phyloP scores from a whole-genome alignment of 73 alveolate genomes.

The Paraurostyla sp. region DNA sequence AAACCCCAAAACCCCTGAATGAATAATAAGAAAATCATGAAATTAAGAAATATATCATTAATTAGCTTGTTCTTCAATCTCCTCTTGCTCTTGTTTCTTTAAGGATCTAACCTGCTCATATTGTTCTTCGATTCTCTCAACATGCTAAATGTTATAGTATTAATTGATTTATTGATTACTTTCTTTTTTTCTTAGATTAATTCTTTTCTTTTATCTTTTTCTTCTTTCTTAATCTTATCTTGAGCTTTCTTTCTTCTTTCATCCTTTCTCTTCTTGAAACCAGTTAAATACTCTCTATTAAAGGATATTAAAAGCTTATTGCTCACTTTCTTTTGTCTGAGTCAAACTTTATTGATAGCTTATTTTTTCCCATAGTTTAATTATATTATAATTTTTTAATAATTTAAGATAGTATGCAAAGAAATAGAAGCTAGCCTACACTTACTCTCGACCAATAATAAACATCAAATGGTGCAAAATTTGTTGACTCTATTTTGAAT shows the following conservation, averaged over 20 bases:
- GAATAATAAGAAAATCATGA: too few species aligned
- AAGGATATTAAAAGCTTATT: neutral
- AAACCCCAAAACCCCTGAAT: too few species aligned
- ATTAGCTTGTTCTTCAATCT: too few species aligned
- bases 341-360: neutral
- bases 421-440: conserved; percentile 4
- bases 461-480: neutral
- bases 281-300: conserved; percentile 41
- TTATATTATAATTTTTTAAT: neutral
- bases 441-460: neutral
- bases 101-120: conserved; percentile 18
- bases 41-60: too few species aligned
- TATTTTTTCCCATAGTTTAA: conserved; percentile 24
- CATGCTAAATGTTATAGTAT: neutral
- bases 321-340: conserved; percentile 21
- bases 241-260: conserved; percentile 54
- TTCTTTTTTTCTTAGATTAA: neutral
- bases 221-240: conserved; percentile 14
- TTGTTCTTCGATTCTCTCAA: conserved; percentile 26
- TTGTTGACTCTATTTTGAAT: conserved; percentile 7
- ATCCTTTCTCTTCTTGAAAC: conserved; percentile 60
- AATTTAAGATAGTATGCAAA: neutral
- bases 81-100: neutral
- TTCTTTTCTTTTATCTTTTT: conserved; percentile 26
- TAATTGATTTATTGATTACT: neutral